Conservation (phyloP, 331 rosid genomes). For the Arachis monticola region DNA sequence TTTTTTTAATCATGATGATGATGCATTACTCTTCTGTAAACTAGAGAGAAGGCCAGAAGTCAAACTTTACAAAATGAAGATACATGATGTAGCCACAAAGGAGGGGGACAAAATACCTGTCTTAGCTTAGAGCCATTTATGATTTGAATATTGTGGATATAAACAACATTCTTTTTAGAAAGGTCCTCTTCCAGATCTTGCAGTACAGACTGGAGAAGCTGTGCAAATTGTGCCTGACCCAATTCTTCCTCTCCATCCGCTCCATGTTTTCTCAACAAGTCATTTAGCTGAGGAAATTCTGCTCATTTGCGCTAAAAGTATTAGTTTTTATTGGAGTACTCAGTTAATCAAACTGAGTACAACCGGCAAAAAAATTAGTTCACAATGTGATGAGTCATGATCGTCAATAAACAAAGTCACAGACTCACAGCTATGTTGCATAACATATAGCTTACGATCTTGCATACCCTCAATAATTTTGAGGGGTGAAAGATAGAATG, state of each 20-base stretch:
- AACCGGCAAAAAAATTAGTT: conserved; percentile 21
- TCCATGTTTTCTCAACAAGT: conserved; percentile 69
- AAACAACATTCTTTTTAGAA: conserved; percentile 59
- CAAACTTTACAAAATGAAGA: conserved; percentile 23
- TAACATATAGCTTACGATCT: conserved; percentile 10
- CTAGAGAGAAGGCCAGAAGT: conserved; percentile 16
- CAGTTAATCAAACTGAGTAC: conserved; percentile 15
- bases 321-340: conserved; percentile 27
- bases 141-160: conserved; percentile 62
- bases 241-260: conserved; percentile 74
- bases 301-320: conserved; percentile 43
- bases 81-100: not conserved
- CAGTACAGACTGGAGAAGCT: conserved; percentile 79
- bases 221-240: conserved; percentile 98
- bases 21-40: conserved; percentile 20
- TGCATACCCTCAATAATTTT: not conserved
- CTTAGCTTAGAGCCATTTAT: conserved; percentile 72
- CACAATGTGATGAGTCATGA: not conserved
- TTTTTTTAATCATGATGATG: not conserved
- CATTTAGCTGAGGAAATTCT: conserved; percentile 77
- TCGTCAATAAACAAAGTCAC: conserved; percentile 2
- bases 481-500: not conserved
- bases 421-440: conserved; percentile 20
- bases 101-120: conserved; percentile 54
- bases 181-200: conserved; percentile 82